Percentiles rank a stretch among this genome's conserved stretches.
Conservation (phyloP, 495 filamentous ascomycete species). For the Evernia prunastri region DNA sequence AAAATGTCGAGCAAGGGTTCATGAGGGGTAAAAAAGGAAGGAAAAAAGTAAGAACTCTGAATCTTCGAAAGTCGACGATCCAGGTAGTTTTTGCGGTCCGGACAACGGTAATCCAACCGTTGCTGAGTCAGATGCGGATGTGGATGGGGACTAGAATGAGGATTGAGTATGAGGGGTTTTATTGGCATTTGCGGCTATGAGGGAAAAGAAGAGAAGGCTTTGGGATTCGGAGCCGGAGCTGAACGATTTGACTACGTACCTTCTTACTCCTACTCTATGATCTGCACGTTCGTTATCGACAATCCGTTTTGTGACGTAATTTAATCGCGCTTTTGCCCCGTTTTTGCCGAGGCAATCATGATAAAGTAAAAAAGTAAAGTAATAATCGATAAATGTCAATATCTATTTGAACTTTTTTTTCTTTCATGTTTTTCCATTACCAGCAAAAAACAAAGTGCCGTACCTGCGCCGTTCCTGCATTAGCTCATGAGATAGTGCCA, state of each 20-base stretch:
- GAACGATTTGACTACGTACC: too few relatives aligned
- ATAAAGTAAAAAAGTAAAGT: too few relatives aligned
- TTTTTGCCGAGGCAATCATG: constrained; percentile 3
- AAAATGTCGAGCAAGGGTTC: background rate
- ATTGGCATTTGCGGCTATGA: background rate
- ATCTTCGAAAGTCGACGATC: background rate
- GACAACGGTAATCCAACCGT: background rate
- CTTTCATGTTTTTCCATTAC: constrained; percentile 15
- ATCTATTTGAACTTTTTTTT: background rate
- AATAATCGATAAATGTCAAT: background rate
- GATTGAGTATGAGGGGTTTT: background rate
- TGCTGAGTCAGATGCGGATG: background rate
- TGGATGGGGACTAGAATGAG: too few relatives aligned
- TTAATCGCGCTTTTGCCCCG: constrained; percentile 4
- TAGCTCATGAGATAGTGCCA: constrained; percentile 19
- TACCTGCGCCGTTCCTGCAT: constrained; percentile 29
- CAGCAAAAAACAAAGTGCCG: constrained; percentile 14
- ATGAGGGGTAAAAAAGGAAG: too few relatives aligned
- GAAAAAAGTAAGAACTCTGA: background rate
- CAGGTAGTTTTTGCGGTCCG: constrained; percentile 1
- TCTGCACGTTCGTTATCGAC: constrained; percentile 8
- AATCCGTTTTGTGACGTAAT: constrained; percentile 8
- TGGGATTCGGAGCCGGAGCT: background rate
- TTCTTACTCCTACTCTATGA: too few relatives aligned
- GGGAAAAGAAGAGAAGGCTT: too few relatives aligned